These are phyloP conservation scores for Austropuccinia psidii DNA, from an alignment of 1,284 basidiomycete genomes.

Conservation along the genomic window DNA sequence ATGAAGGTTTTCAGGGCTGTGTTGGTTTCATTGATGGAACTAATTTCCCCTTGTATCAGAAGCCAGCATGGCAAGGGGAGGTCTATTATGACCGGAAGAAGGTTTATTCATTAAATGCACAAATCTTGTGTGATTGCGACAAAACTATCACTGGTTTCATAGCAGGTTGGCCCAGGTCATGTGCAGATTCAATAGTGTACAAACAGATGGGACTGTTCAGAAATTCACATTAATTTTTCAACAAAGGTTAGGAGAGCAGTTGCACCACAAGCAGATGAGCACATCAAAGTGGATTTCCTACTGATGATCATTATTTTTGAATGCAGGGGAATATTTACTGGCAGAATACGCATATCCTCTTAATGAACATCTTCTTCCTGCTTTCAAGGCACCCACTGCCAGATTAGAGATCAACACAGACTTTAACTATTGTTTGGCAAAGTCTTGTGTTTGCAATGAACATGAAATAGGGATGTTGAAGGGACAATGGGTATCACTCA, in stretches of 20 bases:
- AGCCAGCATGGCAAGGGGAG: neutral
- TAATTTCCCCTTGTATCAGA: neutral
- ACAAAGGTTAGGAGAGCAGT: neutral
- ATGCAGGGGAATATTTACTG: conserved; percentile 12
- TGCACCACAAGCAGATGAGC: neutral
- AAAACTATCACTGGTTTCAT: neutral
- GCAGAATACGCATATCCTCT: conserved; percentile 1
- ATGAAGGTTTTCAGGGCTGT: conserved; percentile 6
- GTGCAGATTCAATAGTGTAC: no score
- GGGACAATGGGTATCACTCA: neutral
- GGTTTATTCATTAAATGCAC: conserved; percentile 8
- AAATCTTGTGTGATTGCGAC: conserved; percentile 20
- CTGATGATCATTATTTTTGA: neutral
- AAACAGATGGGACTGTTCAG: neutral
- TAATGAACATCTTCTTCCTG: neutral
- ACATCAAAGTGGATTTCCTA: neutral
- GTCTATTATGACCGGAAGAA: conserved; percentile 5
- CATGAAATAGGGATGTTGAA: conserved; percentile 18
- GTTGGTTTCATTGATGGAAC: neutral
- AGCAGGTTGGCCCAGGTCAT: conserved; percentile 18
- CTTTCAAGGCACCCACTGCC: conserved; percentile 8
- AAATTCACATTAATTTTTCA: neutral
- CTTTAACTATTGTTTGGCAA: conserved; percentile 18
- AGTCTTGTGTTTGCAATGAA: neutral
- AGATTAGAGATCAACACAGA: neutral